Evolutionary conservation across 2,329 filamentous ascomycete species (phyloP), one percentile per base, ranked within the genome.

Genomic region (Ascochyta fabae): DNA sequence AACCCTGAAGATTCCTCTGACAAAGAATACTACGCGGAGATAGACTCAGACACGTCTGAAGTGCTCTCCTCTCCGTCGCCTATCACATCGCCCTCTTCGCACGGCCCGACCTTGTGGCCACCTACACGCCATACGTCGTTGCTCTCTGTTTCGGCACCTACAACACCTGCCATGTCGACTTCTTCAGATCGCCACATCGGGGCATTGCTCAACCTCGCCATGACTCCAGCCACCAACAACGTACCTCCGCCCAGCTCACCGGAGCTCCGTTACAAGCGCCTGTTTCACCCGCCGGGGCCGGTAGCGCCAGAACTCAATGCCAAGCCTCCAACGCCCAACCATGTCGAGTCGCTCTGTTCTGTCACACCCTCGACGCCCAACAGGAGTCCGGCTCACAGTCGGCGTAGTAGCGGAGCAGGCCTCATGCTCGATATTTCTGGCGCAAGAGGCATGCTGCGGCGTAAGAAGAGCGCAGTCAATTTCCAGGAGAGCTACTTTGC

Each of bases 241-340:
- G 34, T 42, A 27, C 31, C 61, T 39, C 56, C 46, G 9, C 73
- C 75, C 0, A 78, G 75, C 58, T 72, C 72, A 1, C 75, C 77
- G 1, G 77, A 78, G 50, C 55, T 70, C 1, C 69, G 70, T 4
- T 80, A 80, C 56, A 79, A 78, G 63, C 68, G 68, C 4, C 61
- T 80, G 0, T 79, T 80, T 53, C 77, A 79, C 29, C 64, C 68
- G 1, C 57, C 66, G 2, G 57, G 57, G 1, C 59, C 60, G 2
- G 58, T 62, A 12, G 60, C 59, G 3, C 59, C 61, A 4, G 64
- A 67, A 24, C n/a, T 54, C 13, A 45, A 40, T 23, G 49, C 53
- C 27, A 46, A 53, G 9, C 39, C 48, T 35, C 49, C 60, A 0
- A 40, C 31, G n/a, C 49, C 49, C 23, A 48, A 45, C 36, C 47